These are phyloP conservation scores for Apiotrichum gracile DNA, from an alignment of 1,284 basidiomycete species.

Conservation along the genomic window DNA sequence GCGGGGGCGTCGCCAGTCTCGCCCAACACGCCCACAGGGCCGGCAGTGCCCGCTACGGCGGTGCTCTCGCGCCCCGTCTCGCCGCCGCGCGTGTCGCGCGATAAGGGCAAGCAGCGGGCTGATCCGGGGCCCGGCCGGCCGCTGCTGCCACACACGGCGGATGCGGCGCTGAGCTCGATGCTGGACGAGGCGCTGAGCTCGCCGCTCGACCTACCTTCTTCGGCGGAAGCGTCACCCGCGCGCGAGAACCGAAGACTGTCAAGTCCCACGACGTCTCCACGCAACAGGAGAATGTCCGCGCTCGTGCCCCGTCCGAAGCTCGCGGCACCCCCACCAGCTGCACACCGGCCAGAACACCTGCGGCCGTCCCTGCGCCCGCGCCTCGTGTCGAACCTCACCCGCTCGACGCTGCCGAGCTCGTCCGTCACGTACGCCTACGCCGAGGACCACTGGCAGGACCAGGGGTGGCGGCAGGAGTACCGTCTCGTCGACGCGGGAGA, in stretches of 20 bases:
- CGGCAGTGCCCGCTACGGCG: neutral
- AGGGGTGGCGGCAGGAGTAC: slow-evolving; percentile 1
- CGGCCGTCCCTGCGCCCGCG: slow-evolving; percentile 18
- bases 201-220: slow-evolving; percentile 14
- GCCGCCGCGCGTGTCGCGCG: neutral
- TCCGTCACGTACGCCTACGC: slow-evolving; percentile 25
- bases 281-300: neutral
- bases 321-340: slow-evolving; percentile 2
- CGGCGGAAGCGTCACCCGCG: neutral
- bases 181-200: slow-evolving; percentile 33
- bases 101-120: slow-evolving; percentile 24
- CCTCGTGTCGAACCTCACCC: slow-evolving; percentile 33
- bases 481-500: neutral
- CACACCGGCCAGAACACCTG: neutral
- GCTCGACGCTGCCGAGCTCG: slow-evolving; percentile 32
- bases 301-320: neutral
- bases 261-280: neutral
- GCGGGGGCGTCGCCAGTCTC: neutral
- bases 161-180: slow-evolving; percentile 5
- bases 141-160: neutral
- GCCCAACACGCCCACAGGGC: neutral
- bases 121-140: slow-evolving; percentile 2
- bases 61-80: neutral
- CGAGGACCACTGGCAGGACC: slow-evolving; percentile 8
- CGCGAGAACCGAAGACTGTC: neutral